Base-by-base conservation (phyloP, 768 basidiomycete genomes). In the Mrakia frigida region DNA sequence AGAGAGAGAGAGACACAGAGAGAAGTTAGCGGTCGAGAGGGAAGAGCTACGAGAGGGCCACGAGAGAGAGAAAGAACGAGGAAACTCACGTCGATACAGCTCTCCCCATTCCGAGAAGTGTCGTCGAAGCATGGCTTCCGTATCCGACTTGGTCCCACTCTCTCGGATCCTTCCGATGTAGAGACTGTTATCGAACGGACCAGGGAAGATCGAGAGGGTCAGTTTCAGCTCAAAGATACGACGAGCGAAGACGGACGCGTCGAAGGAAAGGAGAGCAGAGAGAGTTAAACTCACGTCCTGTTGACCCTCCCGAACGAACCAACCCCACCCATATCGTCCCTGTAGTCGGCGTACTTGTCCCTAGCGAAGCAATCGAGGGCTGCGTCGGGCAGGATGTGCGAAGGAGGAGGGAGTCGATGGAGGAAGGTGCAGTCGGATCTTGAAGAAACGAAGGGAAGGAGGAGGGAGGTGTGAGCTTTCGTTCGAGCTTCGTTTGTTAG, bases 301-400 rank as follows among this genome's bases (percentile, higher is more conserved):
- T 99, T 99, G 83, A 93, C 91, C 53, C 95, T 85, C 80, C 91
- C 92, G 85, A 98, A 98, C 77, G 92, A 94, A 18, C 97, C 97
- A 41, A 98, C 96, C 84, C 97, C 97, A 80, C 97, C 97, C 97
- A 99, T 98, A 82, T 99, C 97, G 82, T 99, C 97, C 77, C 96
- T 86, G 84, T 99, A 99, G 84, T 97, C 94, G 0, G 94, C 86
- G 83, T 98, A 97, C 85, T 98, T 98, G 85, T 97, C 94, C 65
- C 97, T 87, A 0, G 93, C 94, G 82, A 99, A 99, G 82, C 94
- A 96, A 83, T 99, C 97, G 82, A 96, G 92, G 10, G 94, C 93
- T 61, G 90, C 90, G 84, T 98, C 96, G 0, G 95, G 92, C 16
- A 96, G 85, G 14, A 87, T 60, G 72, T 87, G 86, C 52, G 85